Base-by-base conservation (phyloP, 371 early-diverging fungal genomes). In the Blastocladiella emersonii region DNA sequence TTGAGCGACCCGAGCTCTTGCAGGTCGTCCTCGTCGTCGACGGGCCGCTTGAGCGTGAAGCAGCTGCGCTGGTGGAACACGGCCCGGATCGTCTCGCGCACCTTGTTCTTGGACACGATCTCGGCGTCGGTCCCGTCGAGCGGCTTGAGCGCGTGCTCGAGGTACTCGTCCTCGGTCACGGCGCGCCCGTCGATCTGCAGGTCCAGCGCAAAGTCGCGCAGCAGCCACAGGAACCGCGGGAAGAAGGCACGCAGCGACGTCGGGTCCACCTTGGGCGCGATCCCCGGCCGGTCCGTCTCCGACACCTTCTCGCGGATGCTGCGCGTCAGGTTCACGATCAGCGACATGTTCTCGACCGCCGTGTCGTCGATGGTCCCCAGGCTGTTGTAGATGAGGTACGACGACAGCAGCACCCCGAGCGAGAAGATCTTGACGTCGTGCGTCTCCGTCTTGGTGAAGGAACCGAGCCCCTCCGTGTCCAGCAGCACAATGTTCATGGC, bases 31-130 rank as follows among this genome's bases (percentile, higher is more conserved):
- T 59, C 59, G 59, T 59, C 59, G 37, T 59, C 59, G 30, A 59
- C 59, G n/a, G 59, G 59, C 23, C 59, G 59, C 37, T 59, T 59
- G 59, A 59, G 59, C 41, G 59, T 59, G 32, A 15, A 59, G 43
- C 59, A 59, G 15, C 7, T 35, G 27, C 59, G n/a, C 25, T 34
- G 25, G 1, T 34, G 27, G 25, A 59, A 59, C 13, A 59, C n/a
- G 8, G 36, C 12, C 15, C 59, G 37, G 32, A 59, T 59, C 13
- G 27, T 27, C 15, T 59, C 59, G 25, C 59, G n/a, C 25, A 59
- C 44, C 32, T 59, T 59, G 59, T 59, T 59, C 32, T 59, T 59
- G 12, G 59, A 32, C 15, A 41, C 12, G 1, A 59, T 43, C 12
- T 59, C 59, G 8, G 34, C 12, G 13, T 43, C 59, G 13, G 6